These are phyloP conservation scores for Ichthyophthirius multifiliis DNA, from an alignment of 169 alveolate species.

Conservation along the genomic window DNA sequence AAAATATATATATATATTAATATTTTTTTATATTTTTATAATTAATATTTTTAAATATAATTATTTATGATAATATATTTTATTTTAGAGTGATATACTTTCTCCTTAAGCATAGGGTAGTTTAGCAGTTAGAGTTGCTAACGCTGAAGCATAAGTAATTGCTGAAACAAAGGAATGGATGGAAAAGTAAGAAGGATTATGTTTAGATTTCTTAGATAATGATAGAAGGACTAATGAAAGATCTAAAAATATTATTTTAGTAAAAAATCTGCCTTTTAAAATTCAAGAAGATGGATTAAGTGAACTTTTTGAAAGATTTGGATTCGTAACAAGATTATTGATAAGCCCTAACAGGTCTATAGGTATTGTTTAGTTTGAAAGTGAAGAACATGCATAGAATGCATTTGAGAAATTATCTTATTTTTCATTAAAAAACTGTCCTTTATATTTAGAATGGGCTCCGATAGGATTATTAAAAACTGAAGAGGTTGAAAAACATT, in stretches of 20 bases:
- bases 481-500: conserved; percentile 10
- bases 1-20: too few species aligned
- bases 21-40: too few species aligned
- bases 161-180: conserved; percentile 85
- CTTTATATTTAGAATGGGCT: conserved; percentile 67
- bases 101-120: conserved; percentile 67
- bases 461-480: conserved; percentile 35
- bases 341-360: conserved; percentile 67
- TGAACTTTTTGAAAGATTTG: conserved; percentile 66
- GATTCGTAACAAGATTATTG: conserved; percentile 37
- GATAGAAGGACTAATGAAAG: conserved; percentile 42
- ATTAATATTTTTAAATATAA: too few species aligned
- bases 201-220: conserved; percentile 27
- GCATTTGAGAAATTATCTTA: conserved; percentile 62
- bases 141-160: conserved; percentile 78
- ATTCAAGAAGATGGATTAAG: conserved; percentile 54
- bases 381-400: conserved; percentile 47
- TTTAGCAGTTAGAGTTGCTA: conserved; percentile 73
- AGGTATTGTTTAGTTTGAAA: conserved; percentile 52
- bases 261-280: conserved; percentile 60
- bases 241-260: conserved; percentile 48
- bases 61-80: conserved; percentile 26
- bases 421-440: conserved; percentile 22
- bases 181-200: conserved; percentile 54
- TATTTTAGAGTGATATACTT: conserved; percentile 71